Base-by-base conservation (phyloP, 768 basidiomycete species). In the Tulasnella sp. region DNA sequence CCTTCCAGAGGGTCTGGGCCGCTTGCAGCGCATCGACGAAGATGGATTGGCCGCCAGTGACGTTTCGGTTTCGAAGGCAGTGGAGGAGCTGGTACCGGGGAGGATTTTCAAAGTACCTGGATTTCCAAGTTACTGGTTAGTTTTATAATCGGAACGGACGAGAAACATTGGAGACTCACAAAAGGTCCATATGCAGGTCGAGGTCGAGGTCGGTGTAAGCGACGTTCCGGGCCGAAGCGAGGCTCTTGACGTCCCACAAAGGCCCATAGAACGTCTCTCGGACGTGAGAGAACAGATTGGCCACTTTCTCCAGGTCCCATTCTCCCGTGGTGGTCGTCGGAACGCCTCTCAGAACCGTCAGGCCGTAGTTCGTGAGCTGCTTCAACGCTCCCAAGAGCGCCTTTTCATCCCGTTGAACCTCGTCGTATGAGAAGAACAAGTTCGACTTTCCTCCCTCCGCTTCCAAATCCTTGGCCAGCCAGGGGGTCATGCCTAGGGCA, bases 41-140 rank as follows among this genome's bases (percentile, higher is more conserved):
- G 85, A 94, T 89, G 0, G 96, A 98, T 1, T 88, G 88, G 9
- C 97, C 97, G 2, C 97, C 97, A 6, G 87, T 77, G 50, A 98
- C 95, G 9, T 50, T 40, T 74, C 91, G 90, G 84, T 96, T 96
- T 8, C 94, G 90, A 41, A 99, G 87, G 83, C 93, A 98, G 84
- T 99, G 97, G 0, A 99, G 89, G 81, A 96, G 90, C 85, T 99
- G 97, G 86, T 94, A 96, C 31, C 94, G 92, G 0, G 97, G 97
- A 0, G 97, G 97, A 82, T 93, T 89, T 82, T 95, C 90, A 83
- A 96, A 97, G 86, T 98, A 98, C 77, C 96, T 97, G 5, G 34
- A 12, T 42, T 41, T 31, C 40, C 72, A 14, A 8, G 16, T 1
- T n/a, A 64, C 22, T 11, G 37, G 2, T 58, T 69, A 42, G 40